These are phyloP conservation scores for Closterium sp. DNA, from an alignment of 139 green algal species.

Conservation along the genomic window DNA sequence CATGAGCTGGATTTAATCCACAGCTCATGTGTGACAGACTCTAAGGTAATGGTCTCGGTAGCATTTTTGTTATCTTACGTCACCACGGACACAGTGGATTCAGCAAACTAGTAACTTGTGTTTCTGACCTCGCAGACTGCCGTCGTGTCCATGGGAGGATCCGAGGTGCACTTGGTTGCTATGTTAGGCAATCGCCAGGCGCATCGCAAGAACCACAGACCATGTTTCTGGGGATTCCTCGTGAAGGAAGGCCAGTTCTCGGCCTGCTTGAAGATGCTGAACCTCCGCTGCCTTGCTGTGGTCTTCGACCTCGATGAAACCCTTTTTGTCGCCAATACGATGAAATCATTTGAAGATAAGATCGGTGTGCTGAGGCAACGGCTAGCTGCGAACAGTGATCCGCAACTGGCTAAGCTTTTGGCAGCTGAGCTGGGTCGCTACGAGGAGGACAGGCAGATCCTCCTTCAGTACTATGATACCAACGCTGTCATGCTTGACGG, in stretches of 20 bases:
- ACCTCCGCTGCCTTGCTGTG: conserved; percentile 29
- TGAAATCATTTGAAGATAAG: conserved; percentile 46
- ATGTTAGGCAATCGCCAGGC: conserved; percentile 9
- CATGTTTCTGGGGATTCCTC: conserved; percentile 46
- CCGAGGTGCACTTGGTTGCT: conserved; percentile 39
- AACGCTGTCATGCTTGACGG: conserved; percentile 22
- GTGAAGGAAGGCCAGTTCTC: conserved; percentile 9
- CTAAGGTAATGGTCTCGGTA: conserved; percentile 39
- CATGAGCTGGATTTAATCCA: conserved; percentile 27
- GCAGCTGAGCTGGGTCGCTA: conserved; percentile 13
- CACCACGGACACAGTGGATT: too few species aligned
- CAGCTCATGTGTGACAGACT: conserved; percentile 35
- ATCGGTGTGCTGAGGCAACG: conserved; percentile 30
- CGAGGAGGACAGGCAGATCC: conserved; percentile 18
- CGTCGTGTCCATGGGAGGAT: conserved; percentile 10
- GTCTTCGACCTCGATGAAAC: conserved; percentile 51
- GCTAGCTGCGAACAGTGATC: conserved; percentile 20
- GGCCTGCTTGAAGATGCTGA: conserved; percentile 28
- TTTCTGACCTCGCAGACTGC: conserved; percentile 27
- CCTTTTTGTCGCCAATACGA: conserved; percentile 43
- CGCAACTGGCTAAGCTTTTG: conserved; percentile 7
- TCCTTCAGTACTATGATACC: conserved; percentile 29
- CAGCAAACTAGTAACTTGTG: conserved; percentile 5
- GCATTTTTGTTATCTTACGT: too few species aligned
- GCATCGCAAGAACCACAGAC: conserved; percentile 5